phyloP scores from a whole-genome alignment of 2,329 filamentous ascomycete genomes.

The Reticulascus tulasneorum region DNA sequence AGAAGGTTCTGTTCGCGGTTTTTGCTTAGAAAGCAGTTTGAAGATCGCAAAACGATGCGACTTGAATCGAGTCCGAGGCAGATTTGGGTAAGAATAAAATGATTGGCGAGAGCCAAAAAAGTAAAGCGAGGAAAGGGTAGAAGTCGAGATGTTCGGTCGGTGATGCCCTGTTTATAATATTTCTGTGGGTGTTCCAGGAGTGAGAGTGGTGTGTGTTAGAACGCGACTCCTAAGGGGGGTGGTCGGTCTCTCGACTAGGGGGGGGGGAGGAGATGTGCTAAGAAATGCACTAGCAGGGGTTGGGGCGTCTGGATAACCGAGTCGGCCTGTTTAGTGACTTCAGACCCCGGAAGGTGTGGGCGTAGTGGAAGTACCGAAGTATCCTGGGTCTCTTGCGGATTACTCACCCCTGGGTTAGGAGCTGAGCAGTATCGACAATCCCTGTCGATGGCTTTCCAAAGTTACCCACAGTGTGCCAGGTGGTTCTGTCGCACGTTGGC shows the following conservation, averaged over 20 bases:
- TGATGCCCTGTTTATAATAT: conserved; percentile 15
- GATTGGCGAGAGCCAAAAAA: conserved; percentile 36
- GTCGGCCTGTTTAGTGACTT: no score
- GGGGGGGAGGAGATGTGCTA: no score
- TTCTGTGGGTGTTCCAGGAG: not conserved
- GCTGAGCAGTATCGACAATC: not conserved
- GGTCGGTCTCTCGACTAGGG: no score
- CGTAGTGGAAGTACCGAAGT: no score
- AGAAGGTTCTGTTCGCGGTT: conserved; percentile 25
- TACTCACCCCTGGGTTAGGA: conserved; percentile 4
- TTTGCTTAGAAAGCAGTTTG: conserved; percentile 18
- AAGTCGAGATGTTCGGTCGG: conserved; percentile 14
- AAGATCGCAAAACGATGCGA: conserved; percentile 1
- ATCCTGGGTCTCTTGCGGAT: conserved; percentile 2
- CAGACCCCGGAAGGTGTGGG: no score
- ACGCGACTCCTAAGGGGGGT: not conserved
- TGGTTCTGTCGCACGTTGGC: no score
- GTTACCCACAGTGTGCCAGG: no score
- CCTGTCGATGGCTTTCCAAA: not conserved
- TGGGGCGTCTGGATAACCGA: no score
- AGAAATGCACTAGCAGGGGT: no score
- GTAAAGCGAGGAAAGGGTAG: conserved; percentile 22
- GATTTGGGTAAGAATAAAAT: conserved; percentile 15
- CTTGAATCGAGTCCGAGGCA: conserved; percentile 19
- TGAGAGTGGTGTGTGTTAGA: no score